Conservation (phyloP, 2,329 filamentous ascomycete genomes). For the Fusarium tricinctum region DNA sequence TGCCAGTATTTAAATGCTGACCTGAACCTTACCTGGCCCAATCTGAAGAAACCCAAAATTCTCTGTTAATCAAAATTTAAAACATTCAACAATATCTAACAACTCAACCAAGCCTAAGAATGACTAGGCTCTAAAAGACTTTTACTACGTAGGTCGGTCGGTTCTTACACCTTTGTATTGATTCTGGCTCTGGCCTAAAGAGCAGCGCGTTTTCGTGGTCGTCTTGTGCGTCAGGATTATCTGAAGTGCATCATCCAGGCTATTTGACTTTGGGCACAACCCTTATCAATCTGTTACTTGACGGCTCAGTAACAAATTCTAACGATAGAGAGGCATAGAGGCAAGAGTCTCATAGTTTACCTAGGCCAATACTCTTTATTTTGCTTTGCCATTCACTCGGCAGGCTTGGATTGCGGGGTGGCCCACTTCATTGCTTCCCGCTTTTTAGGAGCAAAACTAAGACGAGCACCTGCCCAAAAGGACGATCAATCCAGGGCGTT, state of each 20-base stretch:
- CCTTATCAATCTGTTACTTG: not conserved
- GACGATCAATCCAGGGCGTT: conserved; percentile 22
- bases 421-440: conserved; percentile 22
- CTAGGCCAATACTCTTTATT: not conserved
- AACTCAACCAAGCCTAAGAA: too few relatives aligned
- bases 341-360: too few relatives aligned
- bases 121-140: not conserved
- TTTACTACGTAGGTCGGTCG: not conserved
- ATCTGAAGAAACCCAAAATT: too few relatives aligned
- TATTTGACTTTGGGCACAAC: not conserved
- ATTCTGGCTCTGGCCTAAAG: not conserved
- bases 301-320: not conserved
- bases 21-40: too few relatives aligned
- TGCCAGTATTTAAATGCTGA: too few relatives aligned
- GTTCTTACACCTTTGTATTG: not conserved
- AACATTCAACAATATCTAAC: too few relatives aligned
- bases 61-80: too few relatives aligned
- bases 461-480: conserved; percentile 28
- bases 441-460: conserved; percentile 24
- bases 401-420: conserved; percentile 21
- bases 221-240: not conserved
- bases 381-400: too few relatives aligned
- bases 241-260: too few relatives aligned
- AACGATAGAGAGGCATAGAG: not conserved
- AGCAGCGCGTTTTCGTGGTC: not conserved